Conservation (phyloP, 495 filamentous ascomycete genomes). For the Tuber indicum region DNA sequence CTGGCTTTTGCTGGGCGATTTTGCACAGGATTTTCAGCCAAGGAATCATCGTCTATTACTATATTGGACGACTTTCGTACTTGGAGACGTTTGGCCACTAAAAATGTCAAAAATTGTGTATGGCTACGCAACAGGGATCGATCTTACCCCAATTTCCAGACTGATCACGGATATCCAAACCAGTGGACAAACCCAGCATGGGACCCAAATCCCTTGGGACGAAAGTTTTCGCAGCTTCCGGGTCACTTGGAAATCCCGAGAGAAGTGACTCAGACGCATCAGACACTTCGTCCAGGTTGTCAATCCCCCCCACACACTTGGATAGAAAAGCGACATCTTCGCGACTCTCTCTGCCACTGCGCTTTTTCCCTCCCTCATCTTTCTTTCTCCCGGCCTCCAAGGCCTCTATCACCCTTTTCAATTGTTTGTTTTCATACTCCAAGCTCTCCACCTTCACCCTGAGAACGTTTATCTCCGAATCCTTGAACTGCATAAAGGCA, state of each 20-base stretch:
- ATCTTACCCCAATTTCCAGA: slow-evolving; percentile 2
- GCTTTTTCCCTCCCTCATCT: neutral
- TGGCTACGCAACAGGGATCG: neutral
- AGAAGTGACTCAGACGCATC: slow-evolving; percentile 2
- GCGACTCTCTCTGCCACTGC: neutral
- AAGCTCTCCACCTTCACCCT: neutral
- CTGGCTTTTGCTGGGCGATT: neutral
- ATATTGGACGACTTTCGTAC: neutral
- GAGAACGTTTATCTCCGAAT: neutral
- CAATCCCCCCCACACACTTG: neutral
- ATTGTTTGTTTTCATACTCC: neutral
- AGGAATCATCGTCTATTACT: neutral
- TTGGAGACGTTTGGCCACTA: slow-evolving; percentile 2
- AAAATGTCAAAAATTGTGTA: neutral
- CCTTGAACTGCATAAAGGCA: neutral
- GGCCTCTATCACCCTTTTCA: neutral
- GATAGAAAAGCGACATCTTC: neutral
- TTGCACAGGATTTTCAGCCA: neutral
- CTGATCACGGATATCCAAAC: neutral
- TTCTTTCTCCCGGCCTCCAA: neutral
- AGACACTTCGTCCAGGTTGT: neutral
- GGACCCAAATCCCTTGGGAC: neutral
- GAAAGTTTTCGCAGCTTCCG: neutral
- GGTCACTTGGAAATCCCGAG: neutral
- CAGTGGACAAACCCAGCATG: neutral